Conservation (phyloP, 179 eudicot species). For the Carnegiea gigantea region DNA sequence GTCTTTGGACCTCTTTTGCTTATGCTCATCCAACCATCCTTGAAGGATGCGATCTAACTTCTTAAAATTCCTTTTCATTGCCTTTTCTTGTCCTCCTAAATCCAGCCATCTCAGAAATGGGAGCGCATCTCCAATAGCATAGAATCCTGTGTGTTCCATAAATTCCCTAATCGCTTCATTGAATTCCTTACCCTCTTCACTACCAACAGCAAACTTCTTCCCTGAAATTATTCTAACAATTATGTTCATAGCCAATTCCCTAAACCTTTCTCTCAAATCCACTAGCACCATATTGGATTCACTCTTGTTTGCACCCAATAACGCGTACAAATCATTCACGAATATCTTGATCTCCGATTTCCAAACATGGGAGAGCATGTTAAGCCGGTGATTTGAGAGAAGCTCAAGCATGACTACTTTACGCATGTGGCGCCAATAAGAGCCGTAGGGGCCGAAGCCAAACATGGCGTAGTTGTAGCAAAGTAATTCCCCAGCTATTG, state of each 20-base stretch:
- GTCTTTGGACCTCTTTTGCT: neutral
- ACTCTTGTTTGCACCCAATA: neutral
- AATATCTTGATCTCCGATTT: conserved; percentile 14
- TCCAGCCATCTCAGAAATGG: conserved; percentile 45
- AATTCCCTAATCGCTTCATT: conserved; percentile 22
- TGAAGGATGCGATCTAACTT: no score
- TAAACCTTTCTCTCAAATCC: conserved; percentile 23
- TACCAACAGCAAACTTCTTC: conserved; percentile 18
- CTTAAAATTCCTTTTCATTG: no score
- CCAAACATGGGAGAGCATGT: neutral
- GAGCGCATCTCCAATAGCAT: neutral
- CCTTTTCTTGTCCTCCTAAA: conserved; percentile 33
- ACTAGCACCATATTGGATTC: neutral
- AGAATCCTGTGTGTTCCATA: conserved; percentile 19
- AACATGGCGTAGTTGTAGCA: no score
- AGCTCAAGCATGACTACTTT: no score
- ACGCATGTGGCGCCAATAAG: no score
- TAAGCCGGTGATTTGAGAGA: no score
- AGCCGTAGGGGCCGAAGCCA: no score
- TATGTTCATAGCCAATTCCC: conserved; percentile 2
- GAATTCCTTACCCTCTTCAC: conserved; percentile 16
- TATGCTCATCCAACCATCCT: no score
- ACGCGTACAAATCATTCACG: neutral
- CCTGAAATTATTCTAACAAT: conserved; percentile 4
- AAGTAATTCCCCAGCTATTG: no score